Base-by-base conservation (phyloP, 73 alveolate species). In the Tetrahymena elliotti region DNA sequence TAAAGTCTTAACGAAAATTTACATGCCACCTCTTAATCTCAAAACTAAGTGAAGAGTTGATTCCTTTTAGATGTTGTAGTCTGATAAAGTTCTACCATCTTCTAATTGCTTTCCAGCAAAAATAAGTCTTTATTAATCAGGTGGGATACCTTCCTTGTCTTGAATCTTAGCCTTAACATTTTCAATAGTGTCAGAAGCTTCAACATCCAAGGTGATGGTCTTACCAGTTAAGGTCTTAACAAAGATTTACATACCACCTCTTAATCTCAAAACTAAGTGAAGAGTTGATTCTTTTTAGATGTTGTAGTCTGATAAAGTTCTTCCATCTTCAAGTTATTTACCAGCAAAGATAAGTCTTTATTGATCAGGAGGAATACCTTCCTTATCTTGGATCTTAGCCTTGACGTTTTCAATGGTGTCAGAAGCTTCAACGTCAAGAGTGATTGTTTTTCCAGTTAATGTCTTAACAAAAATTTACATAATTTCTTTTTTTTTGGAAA, bases 111-210 rank as follows among this genome's bases (percentile, higher is more conserved):
- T 93, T 22, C 97, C 97, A 5, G 96, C 96, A 41, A 95, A 95
- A 20, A 95, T 93, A n/a, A 95, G 93, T 95, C 97, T 95, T 92
- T 94, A 83, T 93, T 95, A 39, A 93, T 95, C 96, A 24, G 94
- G 93, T 93, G 97, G 97, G 93, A 94, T 94, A 35, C 97, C 97
- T 92, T 94, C 96, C 93, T 84, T 94, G 38, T 94, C 95, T 94
- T 94, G 53, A 82, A 94, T 94, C 37, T 94, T 94, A 22, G 93
- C 93, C 37, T 94, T 94, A 33, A 94, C 93, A 38, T 38, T 92
- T 39, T 94, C 97, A 94, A 94, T 92, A 0, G 97, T 94, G 36
- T 94, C 97, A 22, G 96, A 84, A 22, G 97, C 93, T 37, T 94
- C 96, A 93, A 92, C 94, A 94, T 94, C 96, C 11, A 94, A 83